Conservation (phyloP, 2,329 filamentous ascomycete genomes). For the Fusarium sp. region DNA sequence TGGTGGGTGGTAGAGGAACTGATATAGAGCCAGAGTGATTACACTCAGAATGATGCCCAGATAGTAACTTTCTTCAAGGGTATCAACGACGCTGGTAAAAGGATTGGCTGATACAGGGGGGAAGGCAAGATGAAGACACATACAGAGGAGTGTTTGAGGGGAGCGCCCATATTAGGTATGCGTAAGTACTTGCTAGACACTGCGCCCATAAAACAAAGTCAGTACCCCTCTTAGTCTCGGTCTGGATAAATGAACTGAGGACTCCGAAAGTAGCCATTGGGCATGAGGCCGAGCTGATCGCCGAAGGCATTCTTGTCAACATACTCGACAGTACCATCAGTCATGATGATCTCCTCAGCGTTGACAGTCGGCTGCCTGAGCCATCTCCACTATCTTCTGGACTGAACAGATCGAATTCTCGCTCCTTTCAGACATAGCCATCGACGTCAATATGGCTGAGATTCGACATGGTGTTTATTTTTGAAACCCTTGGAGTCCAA, state of each 20-base stretch:
- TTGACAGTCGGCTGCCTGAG: conserved; percentile 19
- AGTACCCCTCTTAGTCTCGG: not conserved
- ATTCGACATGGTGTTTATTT: not conserved
- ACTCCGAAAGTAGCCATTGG: conserved; percentile 51
- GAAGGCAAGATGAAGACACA: not conserved
- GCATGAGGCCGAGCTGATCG: conserved; percentile 51
- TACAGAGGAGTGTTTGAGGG: conserved; percentile 48
- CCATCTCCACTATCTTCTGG: not conserved
- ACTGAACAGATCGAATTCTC: not conserved
- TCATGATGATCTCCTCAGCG: conserved; percentile 45
- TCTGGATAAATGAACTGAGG: conserved; percentile 45
- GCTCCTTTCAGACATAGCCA: not conserved
- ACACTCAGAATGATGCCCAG: conserved; percentile 54
- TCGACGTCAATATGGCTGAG: not conserved
- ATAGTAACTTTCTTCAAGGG: too few species aligned
- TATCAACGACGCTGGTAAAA: too few species aligned
- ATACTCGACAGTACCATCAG: conserved; percentile 53
- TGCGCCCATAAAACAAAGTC: conserved; percentile 38
- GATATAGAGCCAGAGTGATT: conserved; percentile 51
- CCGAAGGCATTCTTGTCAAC: conserved; percentile 54
- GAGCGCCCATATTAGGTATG: conserved; percentile 48
- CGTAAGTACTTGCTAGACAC: conserved; percentile 45
- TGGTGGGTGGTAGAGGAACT: conserved; percentile 57
- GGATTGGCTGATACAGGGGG: not conserved
- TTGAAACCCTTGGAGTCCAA: not conserved